Conservation (phyloP, 1,284 basidiomycete species). For the Mrakiaceae sp. region DNA sequence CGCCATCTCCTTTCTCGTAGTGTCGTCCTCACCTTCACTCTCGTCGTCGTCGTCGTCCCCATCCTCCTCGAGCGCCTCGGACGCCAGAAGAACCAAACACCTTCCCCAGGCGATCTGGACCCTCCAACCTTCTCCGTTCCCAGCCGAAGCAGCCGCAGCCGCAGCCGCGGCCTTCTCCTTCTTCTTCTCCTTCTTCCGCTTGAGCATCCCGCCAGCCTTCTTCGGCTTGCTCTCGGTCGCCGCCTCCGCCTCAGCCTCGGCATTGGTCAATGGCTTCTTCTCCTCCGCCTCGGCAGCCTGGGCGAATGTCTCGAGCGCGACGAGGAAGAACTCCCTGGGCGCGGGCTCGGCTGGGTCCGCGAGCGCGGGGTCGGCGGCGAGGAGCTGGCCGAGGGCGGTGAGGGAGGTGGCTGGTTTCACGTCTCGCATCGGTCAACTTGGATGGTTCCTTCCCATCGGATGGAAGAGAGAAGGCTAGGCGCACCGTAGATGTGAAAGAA, state of each 20-base stretch:
- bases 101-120: no score
- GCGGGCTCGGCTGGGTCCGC: neutral
- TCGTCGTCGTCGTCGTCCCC: neutral
- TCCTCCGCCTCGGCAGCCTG: neutral
- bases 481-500: slow-evolving; percentile 13
- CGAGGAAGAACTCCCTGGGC: neutral
- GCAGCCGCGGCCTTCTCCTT: no score
- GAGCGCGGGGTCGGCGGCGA: neutral
- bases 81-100: no score
- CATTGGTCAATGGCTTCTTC: neutral
- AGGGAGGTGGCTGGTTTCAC: neutral
- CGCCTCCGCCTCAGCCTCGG: neutral
- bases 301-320: neutral
- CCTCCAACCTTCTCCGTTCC: neutral
- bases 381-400: neutral
- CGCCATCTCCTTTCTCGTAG: neutral
- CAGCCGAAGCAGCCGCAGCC: neutral
- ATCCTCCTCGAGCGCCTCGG: no score
- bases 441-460: neutral
- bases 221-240: neutral
- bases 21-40: neutral
- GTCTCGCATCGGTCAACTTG: neutral
- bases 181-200: no score
- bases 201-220: neutral
- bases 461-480: neutral